Evolutionary conservation across 192 early-diverging fungal species (phyloP).

Genomic region (Funneliformis geosporum): DNA sequence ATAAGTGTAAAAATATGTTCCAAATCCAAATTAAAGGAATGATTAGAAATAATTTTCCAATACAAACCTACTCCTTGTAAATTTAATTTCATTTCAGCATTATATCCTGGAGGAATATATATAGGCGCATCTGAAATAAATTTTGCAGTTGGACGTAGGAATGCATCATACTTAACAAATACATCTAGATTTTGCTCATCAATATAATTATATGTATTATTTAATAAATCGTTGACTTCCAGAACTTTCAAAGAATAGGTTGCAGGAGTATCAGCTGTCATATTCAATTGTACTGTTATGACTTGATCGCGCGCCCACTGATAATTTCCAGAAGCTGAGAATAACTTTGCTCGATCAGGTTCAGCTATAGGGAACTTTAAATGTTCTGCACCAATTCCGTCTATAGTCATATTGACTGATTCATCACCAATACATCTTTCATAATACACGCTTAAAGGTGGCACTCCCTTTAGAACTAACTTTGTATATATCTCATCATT

Average conservation of each 20-base stretch:
- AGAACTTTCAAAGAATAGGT: conserved; percentile 32
- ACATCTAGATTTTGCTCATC: neutral
- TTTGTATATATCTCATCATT: conserved; percentile 37
- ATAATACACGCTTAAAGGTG: conserved; percentile 45
- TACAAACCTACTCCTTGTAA: conserved; percentile 19
- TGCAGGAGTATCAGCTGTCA: conserved; percentile 34
- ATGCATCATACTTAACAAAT: conserved; percentile 29
- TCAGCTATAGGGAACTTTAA: conserved; percentile 32
- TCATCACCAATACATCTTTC: conserved; percentile 16
- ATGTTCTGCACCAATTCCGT: conserved; percentile 38
- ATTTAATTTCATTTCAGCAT: conserved; percentile 7
- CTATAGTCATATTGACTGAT: conserved; percentile 28
- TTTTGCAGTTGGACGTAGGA: conserved; percentile 37
- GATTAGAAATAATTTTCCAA: neutral
- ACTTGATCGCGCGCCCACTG: conserved; percentile 41
- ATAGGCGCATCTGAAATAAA: conserved; percentile 34
- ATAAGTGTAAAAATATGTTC: neutral
- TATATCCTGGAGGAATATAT: conserved; percentile 1
- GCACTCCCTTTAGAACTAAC: conserved; percentile 42
- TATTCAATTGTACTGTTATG: conserved; percentile 36
- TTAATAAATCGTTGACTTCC: conserved; percentile 40
- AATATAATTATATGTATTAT: conserved; percentile 14
- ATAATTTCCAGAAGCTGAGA: conserved; percentile 19
- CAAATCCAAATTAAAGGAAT: neutral
- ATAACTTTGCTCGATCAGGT: neutral